Evolutionary conservation across 106 monocot genomes (phyloP), one percentile per base, ranked within the genome.

Genomic region (Acorus gramineus): DNA sequence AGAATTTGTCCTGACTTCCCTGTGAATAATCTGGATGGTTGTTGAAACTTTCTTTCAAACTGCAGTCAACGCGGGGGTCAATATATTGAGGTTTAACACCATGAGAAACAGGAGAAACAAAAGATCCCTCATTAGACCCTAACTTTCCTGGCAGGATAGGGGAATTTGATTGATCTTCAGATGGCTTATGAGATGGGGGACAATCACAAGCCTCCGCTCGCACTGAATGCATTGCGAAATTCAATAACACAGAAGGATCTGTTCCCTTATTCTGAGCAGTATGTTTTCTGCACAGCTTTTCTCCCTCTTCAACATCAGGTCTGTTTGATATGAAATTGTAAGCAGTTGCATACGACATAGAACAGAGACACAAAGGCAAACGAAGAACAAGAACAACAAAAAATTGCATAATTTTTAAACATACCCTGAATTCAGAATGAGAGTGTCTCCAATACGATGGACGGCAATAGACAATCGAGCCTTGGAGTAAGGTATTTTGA

Each of bases 181-280:
- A 47, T 58, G 86, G 73, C 45, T 78, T 46, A 63, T 87, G 76
- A 83, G 73, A 69, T 46, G 96, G 91, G 14, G 96, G 96, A 56
- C 96, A 96, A 73, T 96, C 96, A 74, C 96, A 96, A 68, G 96
- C 96, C 78, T 96, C 96, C 45, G 90, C 87, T 87, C 96, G 76
- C 44, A 96, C 96, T 11, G 96, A 96, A 52, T 96, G 96, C 91
- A 85, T 91, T 9, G 96, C 96, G 57, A 96, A 96, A 66, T 96
- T 96, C 53, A 85, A 68, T 58, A 96, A 91, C 12, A 91, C 87
- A 43, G 95, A 95, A 67, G 84, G 78, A 66, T 87, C 73, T 14
- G 80, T 73, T 44, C 71, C 69, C 75, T 77, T 84, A 44, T 82
- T 64, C 61, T 84, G 95, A 64, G 71, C 85, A 58, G 52, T 80